These are phyloP conservation scores for Suillus placidus DNA, from an alignment of 768 basidiomycete genomes.

Conservation along the genomic window DNA sequence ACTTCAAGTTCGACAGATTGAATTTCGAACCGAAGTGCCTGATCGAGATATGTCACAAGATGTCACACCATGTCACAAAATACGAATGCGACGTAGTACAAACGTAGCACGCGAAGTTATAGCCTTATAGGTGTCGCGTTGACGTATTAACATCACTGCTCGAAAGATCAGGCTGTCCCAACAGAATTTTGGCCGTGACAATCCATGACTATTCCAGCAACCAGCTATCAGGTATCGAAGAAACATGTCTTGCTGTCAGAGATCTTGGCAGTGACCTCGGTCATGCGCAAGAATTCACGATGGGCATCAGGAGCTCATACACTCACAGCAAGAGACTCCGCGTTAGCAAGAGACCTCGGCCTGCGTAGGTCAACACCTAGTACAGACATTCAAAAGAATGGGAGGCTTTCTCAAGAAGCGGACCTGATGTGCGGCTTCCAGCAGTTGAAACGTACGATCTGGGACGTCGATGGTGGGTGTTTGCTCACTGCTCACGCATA, in stretches of 20 bases:
- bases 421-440: slow-evolving; percentile 92
- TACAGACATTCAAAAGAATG: slow-evolving; percentile 43
- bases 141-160: background rate
- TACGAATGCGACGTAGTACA: too few species aligned
- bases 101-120: background rate
- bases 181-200: too few species aligned
- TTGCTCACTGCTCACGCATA: slow-evolving; percentile 10
- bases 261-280: slow-evolving; percentile 87
- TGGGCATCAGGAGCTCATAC: slow-evolving; percentile 83
- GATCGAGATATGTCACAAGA: too few species aligned
- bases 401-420: slow-evolving; percentile 66
- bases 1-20: too few species aligned
- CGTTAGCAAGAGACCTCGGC: slow-evolving; percentile 74
- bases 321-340: slow-evolving; percentile 62
- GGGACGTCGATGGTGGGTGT: slow-evolving; percentile 64
- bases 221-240: slow-evolving; percentile 43
- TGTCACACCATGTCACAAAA: background rate
- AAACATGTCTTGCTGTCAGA: slow-evolving; percentile 88
- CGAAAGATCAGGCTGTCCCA: background rate
- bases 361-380: slow-evolving; percentile 62
- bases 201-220: slow-evolving; percentile 1
- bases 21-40: too few species aligned
- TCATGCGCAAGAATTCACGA: slow-evolving; percentile 97
- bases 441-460: slow-evolving; percentile 74
- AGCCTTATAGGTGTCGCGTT: too few species aligned